These are phyloP conservation scores for Dendrobium catenatum DNA, from an alignment of 106 monocot species.

Conservation along the genomic window DNA sequence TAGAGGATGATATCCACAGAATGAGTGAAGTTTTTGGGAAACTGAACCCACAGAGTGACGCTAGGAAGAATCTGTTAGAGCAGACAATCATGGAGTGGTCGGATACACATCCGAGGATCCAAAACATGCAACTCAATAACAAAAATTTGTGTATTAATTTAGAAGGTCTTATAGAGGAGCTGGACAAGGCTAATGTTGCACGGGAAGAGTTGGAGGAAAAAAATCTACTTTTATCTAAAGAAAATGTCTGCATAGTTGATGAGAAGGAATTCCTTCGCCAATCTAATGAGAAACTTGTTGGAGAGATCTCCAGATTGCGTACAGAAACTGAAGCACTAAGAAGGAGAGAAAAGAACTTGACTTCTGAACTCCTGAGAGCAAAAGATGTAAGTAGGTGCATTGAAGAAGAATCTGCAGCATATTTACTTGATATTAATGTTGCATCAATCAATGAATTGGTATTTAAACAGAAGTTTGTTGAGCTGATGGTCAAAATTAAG, in stretches of 20 bases:
- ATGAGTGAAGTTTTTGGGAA: slow-evolving; percentile 11
- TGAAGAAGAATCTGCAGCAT: slow-evolving; percentile 29
- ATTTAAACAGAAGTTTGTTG: slow-evolving; percentile 44
- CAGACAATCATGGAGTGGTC: slow-evolving; percentile 3
- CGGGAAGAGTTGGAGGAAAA: slow-evolving; percentile 34
- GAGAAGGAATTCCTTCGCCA: slow-evolving; percentile 26
- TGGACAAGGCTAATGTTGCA: slow-evolving; percentile 12
- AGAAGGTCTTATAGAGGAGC: slow-evolving; percentile 17
- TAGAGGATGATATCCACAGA: slow-evolving; percentile 31
- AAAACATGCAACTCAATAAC: slow-evolving; percentile 8
- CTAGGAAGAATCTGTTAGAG: slow-evolving; percentile 8
- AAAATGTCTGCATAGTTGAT: slow-evolving; percentile 9
- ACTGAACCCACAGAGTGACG: slow-evolving; percentile 24
- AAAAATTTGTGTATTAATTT: slow-evolving; percentile 16
- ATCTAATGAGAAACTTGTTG: slow-evolving; percentile 20
- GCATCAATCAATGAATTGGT: slow-evolving; percentile 25
- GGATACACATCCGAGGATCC: too few species aligned
- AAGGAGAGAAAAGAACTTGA: slow-evolving; percentile 20
- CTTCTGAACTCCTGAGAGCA: slow-evolving; percentile 18
- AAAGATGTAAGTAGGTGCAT: slow-evolving; percentile 23
- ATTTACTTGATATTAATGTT: slow-evolving; percentile 29
- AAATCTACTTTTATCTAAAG: slow-evolving; percentile 18
- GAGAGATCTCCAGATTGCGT: slow-evolving; percentile 11
- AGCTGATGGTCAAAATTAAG: slow-evolving; percentile 35
- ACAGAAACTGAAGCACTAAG: slow-evolving; percentile 25